A percentile compares a stretch with the other conserved stretches of the same genome.
Conservation (phyloP, 2,329 filamentous ascomycete genomes). For the Pyrenochaeta sp. region DNA sequence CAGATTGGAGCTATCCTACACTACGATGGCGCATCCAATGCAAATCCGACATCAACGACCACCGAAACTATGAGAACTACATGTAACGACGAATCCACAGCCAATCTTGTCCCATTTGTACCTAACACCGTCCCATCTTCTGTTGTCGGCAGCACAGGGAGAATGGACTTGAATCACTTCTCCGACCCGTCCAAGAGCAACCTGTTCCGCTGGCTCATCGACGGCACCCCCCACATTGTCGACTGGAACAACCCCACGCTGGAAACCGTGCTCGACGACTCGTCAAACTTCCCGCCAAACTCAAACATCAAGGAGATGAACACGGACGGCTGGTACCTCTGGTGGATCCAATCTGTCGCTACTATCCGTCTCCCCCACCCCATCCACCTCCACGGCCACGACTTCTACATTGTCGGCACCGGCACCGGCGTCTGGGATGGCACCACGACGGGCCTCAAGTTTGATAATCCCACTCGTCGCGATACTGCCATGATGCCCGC, state of each 20-base stretch:
- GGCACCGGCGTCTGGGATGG: conserved; percentile 49
- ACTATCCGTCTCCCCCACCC: conserved; percentile 49
- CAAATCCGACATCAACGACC: conserved; percentile 45
- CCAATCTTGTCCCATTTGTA: conserved; percentile 50
- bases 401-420: conserved; percentile 53
- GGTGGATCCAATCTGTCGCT: conserved; percentile 56
- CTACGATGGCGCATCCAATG: conserved; percentile 47
- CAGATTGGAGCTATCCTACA: conserved; percentile 50
- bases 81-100: conserved; percentile 50
- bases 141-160: conserved; percentile 35
- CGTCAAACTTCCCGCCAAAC: conserved; percentile 31
- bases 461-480: conserved; percentile 50
- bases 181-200: conserved; percentile 45
- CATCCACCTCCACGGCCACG: conserved; percentile 53
- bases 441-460: conserved; percentile 39
- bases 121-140: conserved; percentile 49
- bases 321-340: conserved; percentile 54
- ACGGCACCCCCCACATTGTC: conserved; percentile 49
- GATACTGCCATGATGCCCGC: conserved; percentile 50
- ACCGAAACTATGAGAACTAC: conserved; percentile 41
- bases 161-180: conserved; percentile 41
- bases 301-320: conserved; percentile 42
- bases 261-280: conserved; percentile 51
- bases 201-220: conserved; percentile 55
- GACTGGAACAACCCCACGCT: conserved; percentile 56